Evolutionary conservation across 805 yeast genomes (phyloP), one percentile per base, ranked within the genome.

Genomic region (Helenozyma rhizophorensis): DNA sequence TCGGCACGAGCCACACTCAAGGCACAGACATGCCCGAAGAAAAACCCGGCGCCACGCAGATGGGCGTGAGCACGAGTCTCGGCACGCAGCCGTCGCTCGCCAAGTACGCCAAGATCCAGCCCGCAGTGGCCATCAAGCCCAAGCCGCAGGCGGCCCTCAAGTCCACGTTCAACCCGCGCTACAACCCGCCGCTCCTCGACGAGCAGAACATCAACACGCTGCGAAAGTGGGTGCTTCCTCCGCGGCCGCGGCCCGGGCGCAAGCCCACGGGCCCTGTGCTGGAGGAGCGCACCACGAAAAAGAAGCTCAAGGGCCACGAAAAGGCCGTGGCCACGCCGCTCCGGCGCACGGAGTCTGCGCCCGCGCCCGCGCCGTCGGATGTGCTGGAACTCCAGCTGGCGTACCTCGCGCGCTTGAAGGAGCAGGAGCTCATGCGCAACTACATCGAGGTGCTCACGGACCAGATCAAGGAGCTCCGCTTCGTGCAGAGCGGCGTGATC

Each of bases 161-260:
- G 36, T 51, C 62, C 3, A 18, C 48, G 2, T 42, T 48, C 30
- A 43, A 48, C 42, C 45, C 44, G 14, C 39, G 40, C 27, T 52
- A 37, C 36, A 37, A 39, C 27, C 43, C 50, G 12, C 27, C 45
- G 4, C 31, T 35, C 12, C 35, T 33, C n/a, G 23, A 21, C 29
- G 16, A 24, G 7, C 28, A 27, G 9, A 58, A 58, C 31, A 58
- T 63, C 30, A 76, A 70, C 46, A 80, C 90, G 1, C 80, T 88
- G 32, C 81, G 81, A 50, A 79, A 77, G 50, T 86, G 93, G 89
- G 88, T 82, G 6, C 61, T 83, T 19, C 95, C 94, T 3, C 94
- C 94, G 9, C 67, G 93, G 43, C 93, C 94, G 16, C 80, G 83
- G 44, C 83, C 84, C 0, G 84, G 83, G 14, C 60, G 80, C 31